A percentile compares a stretch with the other conserved stretches of the same genome.
phyloP scores from a whole-genome alignment of 176 grass and related monocot genomes.

The Microstegium vimineum region DNA sequence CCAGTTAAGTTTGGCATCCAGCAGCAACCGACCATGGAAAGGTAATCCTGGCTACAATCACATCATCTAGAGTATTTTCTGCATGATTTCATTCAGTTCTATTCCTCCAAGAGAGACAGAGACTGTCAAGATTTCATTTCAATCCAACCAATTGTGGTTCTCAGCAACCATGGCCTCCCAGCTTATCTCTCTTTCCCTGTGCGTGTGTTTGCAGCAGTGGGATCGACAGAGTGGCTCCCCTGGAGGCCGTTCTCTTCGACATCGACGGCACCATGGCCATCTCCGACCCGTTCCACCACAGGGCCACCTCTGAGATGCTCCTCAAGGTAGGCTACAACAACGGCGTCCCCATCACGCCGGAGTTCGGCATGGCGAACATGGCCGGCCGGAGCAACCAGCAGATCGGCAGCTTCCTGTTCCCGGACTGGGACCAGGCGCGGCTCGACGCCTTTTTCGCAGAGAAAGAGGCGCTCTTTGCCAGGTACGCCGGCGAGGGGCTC shows the following conservation, averaged over 20 bases:
- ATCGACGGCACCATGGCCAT: constrained; percentile 71
- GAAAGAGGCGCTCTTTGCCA: constrained; percentile 68
- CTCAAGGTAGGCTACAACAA: constrained; percentile 59
- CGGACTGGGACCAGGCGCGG: constrained; percentile 45
- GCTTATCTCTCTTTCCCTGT: no score
- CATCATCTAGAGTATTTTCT: neutral
- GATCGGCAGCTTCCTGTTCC: constrained; percentile 61
- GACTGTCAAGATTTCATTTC: neutral
- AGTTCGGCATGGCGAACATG: constrained; percentile 76
- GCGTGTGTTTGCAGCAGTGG: constrained; percentile 1
- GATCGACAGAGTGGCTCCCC: constrained; percentile 36
- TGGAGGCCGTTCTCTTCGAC: constrained; percentile 81
- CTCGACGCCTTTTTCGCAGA: constrained; percentile 59
- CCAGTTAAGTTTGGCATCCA: neutral
- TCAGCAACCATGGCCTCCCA: neutral
- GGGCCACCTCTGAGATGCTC: constrained; percentile 66
- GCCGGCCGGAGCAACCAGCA: constrained; percentile 67
- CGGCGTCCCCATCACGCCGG: constrained; percentile 63
- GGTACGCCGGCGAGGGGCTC: constrained; percentile 60
- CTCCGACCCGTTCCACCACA: constrained; percentile 78
- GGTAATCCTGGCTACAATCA: neutral
- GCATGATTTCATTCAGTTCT: neutral
- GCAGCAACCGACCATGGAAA: constrained; percentile 9
- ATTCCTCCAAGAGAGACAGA: neutral
- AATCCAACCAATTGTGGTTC: neutral